A percentile compares a stretch with the other conserved stretches of the same genome.
Conservation (phyloP, 805 yeast genomes). For the Yarrowia deformans region DNA sequence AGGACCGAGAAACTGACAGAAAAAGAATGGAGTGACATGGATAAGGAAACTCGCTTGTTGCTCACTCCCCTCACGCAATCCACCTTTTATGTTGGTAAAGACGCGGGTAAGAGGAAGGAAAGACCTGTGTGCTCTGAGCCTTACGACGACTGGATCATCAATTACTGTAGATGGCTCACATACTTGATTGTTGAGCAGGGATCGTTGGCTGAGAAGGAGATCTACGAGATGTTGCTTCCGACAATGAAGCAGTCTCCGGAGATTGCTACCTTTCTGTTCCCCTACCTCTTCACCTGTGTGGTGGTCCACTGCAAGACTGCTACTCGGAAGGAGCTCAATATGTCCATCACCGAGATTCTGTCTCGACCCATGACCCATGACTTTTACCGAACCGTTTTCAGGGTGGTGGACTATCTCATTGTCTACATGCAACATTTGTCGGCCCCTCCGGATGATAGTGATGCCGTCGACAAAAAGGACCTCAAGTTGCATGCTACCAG, state of each 20-base stretch:
- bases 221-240: constrained; percentile 69
- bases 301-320: constrained; percentile 59
- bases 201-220: constrained; percentile 51
- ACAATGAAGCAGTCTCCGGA: constrained; percentile 64
- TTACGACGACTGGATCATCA: constrained; percentile 74
- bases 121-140: constrained; percentile 33
- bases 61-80: constrained; percentile 50
- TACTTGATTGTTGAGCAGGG: constrained; percentile 50
- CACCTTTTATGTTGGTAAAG: constrained; percentile 48
- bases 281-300: constrained; percentile 74
- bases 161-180: constrained; percentile 71
- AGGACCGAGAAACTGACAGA: constrained; percentile 2
- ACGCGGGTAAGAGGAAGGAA: constrained; percentile 9
- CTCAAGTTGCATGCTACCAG: constrained; percentile 50
- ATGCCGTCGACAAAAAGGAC: constrained; percentile 39
- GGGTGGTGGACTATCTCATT: constrained; percentile 80
- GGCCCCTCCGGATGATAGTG: constrained; percentile 28
- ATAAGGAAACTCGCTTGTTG: constrained; percentile 13
- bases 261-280: constrained; percentile 73
- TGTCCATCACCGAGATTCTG: constrained; percentile 59
- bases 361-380: constrained; percentile 65
- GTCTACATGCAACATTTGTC: constrained; percentile 61
- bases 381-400: constrained; percentile 77
- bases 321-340: constrained; percentile 65
- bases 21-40: constrained; percentile 4